Evolutionary conservation across 805 yeast species (phyloP).

Genomic region (Metschnikowia lochheadii): DNA sequence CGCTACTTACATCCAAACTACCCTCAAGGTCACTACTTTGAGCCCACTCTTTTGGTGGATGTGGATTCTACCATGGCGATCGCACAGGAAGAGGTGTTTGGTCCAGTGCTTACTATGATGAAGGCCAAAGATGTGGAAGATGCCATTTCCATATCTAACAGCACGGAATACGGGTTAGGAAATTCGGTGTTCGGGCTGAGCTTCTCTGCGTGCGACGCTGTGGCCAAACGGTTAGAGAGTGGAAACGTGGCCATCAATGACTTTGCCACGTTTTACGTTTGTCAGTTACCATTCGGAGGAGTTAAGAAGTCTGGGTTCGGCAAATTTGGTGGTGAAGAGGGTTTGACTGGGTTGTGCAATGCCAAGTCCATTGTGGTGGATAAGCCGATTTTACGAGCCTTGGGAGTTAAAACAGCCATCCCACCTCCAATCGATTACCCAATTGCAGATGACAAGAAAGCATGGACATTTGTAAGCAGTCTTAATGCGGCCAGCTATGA

Average conservation of each 20-base stretch:
- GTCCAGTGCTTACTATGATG: slow-evolving; percentile 82
- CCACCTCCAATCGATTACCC: slow-evolving; percentile 94
- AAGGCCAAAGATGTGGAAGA: slow-evolving; percentile 62
- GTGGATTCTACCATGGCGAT: slow-evolving; percentile 71
- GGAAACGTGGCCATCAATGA: slow-evolving; percentile 98
- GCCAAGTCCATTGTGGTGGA: slow-evolving; percentile 88
- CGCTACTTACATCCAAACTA: slow-evolving; percentile 82
- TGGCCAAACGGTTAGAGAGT: slow-evolving; percentile 61
- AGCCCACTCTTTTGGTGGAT: slow-evolving; percentile 83
- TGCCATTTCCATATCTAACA: slow-evolving; percentile 75
- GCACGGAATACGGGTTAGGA: slow-evolving; percentile 87
- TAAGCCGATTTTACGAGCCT: slow-evolving; percentile 55
- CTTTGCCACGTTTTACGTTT: slow-evolving; percentile 92
- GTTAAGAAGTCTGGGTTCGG: slow-evolving; percentile 92
- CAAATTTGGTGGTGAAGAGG: slow-evolving; percentile 97
- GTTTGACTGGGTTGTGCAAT: slow-evolving; percentile 82
- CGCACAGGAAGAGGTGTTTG: slow-evolving; percentile 90
- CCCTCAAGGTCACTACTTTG: slow-evolving; percentile 92
- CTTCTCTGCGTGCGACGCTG: slow-evolving; percentile 51
- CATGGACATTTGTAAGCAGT: slow-evolving; percentile 84
- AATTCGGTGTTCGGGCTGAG: slow-evolving; percentile 80
- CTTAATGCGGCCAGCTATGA: slow-evolving; percentile 85
- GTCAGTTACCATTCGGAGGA: slow-evolving; percentile 98
- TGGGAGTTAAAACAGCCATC: slow-evolving; percentile 67
- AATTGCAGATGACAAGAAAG: slow-evolving; percentile 68